Base-by-base conservation (phyloP, 2,329 filamentous ascomycete species). In the Aspergillus nomiae region DNA sequence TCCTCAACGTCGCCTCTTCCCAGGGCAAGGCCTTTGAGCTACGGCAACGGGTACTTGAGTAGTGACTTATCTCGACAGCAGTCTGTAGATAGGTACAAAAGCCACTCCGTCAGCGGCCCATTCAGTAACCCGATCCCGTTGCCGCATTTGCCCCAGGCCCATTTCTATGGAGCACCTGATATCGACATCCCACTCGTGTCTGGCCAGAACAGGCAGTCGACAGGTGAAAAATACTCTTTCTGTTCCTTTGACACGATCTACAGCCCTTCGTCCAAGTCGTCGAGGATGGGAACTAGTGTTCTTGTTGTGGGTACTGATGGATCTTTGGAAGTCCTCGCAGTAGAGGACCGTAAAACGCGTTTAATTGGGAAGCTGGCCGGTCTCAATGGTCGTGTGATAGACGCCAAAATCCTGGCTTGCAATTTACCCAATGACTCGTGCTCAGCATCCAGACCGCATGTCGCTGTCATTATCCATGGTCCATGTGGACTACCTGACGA, bases 401-500 rank as follows among this genome's bases (percentile, higher is more conserved):
- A 90, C 67, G 94, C 94, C 60, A 96, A 94, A 77, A 87, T 97
- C 28, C 78, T 97, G 56, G 89, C 91, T 1, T 92, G 90, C 85
- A 86, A 83, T 21, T 78, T 84, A 30, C 76, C 81, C 9, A 80
- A 81, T 57, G 86, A 89, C 59, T 81, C 81, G 0, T 74, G 84
- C 38, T 79, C 83, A 10, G 80, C 83, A 16, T 78, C 86, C 21
- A 88, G 89, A 63, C 92, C 94, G 8, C 82, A 97, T 56, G 85
- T 97, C 56, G 93, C 89, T 51, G 84, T 96, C 21, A 87, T 93
- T 19, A 74, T 97, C 4, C 92, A 97, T 77, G 93, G 93, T 0
- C 92, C 92, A 0, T 84, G 89, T 26, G 68, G 89, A 45, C 85
- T 86, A 36, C 76, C 78, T 26, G 79, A 80, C 41, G 75, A 78